Base-by-base conservation (phyloP, 805 yeast species). In the Yueomyces sp. region DNA sequence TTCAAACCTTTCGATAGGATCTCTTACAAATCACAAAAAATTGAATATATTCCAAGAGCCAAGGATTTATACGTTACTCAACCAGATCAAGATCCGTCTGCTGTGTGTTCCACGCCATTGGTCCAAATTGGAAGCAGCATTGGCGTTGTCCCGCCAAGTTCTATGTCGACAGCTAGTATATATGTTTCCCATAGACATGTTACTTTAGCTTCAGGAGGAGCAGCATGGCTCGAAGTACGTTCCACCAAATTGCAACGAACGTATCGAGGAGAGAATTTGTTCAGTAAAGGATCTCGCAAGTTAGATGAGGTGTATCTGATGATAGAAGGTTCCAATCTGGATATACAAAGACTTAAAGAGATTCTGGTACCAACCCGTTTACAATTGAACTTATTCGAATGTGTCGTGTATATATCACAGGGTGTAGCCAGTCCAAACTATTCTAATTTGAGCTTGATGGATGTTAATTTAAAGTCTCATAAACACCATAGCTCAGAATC, bases 361-460 rank as follows among this genome's bases (percentile, higher is more conserved):
- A 40, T 37, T 8, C 42, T 57, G 6, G 36, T 32, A 6, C 57
- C 58, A 4, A 36, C 44, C 4, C 48, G 48, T 26, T 36, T 57
- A 3, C 59, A 56, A 43, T 42, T 59, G 19, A 59, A 59, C 41
- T 40, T 58, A 28, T 27, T 59, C 27, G 64, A 59, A 41, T 48
- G 48, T n/a, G 51, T 53, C 2, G 53, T 57, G 0, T 59, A 55
- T 42, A 40, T 58, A 37, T 55, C 64, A 1, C 55, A 56, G 36
- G 61, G 61, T 6, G 44, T 57, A 6, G 54, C 59, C 1, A 59
- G 58, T 46, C 56, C 55, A 37, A 59, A 59, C 41, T 39, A 50
- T 9, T 57, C 60, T 3, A 56, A 60, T 5, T 46, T 59, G 38
- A 46, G 57, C 40, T 44, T 59, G 26, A 51, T 52, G 2, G 56